Base-by-base conservation (phyloP, 2,329 filamentous ascomycete species). In the Aspergillus flavus region DNA sequence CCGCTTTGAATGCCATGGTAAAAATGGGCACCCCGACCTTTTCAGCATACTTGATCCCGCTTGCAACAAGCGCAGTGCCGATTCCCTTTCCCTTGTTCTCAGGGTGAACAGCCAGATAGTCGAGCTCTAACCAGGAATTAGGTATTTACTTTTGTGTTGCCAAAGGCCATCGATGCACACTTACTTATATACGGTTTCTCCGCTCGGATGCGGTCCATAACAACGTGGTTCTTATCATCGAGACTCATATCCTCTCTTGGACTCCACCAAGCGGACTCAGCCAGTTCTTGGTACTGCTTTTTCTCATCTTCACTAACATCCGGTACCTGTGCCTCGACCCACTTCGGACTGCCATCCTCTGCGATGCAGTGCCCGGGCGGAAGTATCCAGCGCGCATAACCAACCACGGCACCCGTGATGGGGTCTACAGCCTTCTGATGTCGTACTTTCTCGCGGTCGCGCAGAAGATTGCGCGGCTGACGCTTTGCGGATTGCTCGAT, bases 311-410 rank as follows among this genome's bases (percentile, higher is more conserved):
- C 36, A 41, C n/a, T 21, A 7, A 57, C 36, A 41, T 28, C 55
- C 2, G 55, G 39, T 6, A 57, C 36, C 55, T 57, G 55, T 41
- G 55, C 55, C 6, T 43, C 55, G 3, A 6, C 19, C 55, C 55
- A 57, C 26, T 9, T 23, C 2, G 54, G 54, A 23, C 21, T 56
- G 34, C 54, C 54, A n/a, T 56, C 21, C n/a, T 28, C 54, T 21
- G 21, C 16, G 10, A 4, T 41, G 5, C 1, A 9, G 12, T 56
- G 32, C 3, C 6, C 4, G 6, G 55, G 5, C 0, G 55, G 55
- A n/a, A 57, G 36, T 41, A 41, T 41, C 55, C 26, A 57, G 4
- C 55, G 55, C 16, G 55, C 39, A 16, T 57, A 57, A 7, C 55
- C 39, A 21, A 57, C 32, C 1, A 45, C 19, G 2, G 36, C 16